Evolutionary conservation across 2,329 filamentous ascomycete genomes (phyloP).

Genomic region (Purpureocillium lavendulum): DNA sequence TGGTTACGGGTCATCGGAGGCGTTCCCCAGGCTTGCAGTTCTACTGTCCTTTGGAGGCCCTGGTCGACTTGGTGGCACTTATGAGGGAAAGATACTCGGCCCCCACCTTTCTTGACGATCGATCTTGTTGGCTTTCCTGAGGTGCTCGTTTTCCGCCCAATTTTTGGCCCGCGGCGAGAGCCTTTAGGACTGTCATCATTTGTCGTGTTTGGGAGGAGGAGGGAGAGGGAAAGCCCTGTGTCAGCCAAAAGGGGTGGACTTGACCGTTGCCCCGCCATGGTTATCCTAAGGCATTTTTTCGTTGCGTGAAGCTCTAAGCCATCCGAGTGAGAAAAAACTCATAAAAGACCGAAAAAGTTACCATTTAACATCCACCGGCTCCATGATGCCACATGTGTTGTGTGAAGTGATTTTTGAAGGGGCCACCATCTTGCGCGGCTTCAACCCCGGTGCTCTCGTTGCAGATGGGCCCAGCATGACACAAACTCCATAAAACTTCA

Average conservation of each 20-base stretch:
- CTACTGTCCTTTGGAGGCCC: constrained; percentile 7
- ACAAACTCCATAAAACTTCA: too few species aligned
- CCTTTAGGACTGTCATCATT: too few species aligned
- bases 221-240: constrained; percentile 97
- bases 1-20: constrained; percentile 6
- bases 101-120: constrained; percentile 8
- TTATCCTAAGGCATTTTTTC: constrained; percentile 13
- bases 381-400: background rate
- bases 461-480: too few species aligned
- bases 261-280: constrained; percentile 69
- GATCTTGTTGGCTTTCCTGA: too few species aligned
- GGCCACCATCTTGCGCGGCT: too few species aligned
- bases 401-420: background rate
- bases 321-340: constrained; percentile 10
- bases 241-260: constrained; percentile 74
- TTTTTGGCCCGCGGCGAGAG: too few species aligned
- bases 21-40: constrained; percentile 3
- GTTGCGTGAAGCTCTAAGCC: constrained; percentile 17
- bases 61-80: constrained; percentile 65
- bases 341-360: constrained; percentile 10
- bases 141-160: too few species aligned
- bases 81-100: constrained; percentile 99
- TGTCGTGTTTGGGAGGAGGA: constrained; percentile 5
- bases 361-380: constrained; percentile 6
- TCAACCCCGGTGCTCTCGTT: too few species aligned